These are phyloP conservation scores for Salvia miltiorrhiza DNA, from an alignment of 257 asterid species.

Conservation along the genomic window DNA sequence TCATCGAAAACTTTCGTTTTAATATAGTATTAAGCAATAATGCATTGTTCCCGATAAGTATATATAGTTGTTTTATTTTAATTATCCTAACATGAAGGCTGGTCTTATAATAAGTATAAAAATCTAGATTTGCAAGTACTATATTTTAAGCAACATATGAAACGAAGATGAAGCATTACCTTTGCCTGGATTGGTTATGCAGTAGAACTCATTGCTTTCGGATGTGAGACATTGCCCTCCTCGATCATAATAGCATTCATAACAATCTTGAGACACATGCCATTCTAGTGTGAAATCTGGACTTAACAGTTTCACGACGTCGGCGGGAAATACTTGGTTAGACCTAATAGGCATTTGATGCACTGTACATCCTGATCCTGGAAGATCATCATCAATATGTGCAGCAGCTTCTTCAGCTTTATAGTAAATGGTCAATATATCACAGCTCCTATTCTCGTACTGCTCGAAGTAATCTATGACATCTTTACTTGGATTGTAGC, in stretches of 20 bases:
- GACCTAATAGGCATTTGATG: slow-evolving; percentile 25
- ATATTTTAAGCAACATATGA: no score
- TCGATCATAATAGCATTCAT: slow-evolving; percentile 11
- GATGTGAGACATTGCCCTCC: slow-evolving; percentile 36
- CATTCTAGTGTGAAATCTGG: slow-evolving; percentile 26
- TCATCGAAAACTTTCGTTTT: no score
- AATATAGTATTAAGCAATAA: no score
- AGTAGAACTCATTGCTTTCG: background rate
- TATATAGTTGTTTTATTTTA: no score
- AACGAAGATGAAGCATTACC: background rate
- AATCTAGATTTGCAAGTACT: no score
- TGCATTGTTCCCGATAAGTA: no score
- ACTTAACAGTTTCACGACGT: slow-evolving; percentile 3
- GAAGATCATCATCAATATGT: no score
- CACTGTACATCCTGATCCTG: background rate
- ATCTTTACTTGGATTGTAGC: background rate
- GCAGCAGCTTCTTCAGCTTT: background rate
- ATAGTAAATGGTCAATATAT: background rate
- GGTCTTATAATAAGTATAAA: no score
- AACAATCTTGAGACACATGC: slow-evolving; percentile 32
- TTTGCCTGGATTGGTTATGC: no score
- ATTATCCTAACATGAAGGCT: no score
- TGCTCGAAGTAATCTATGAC: background rate
- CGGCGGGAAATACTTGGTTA: background rate
- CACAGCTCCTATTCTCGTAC: background rate